These are phyloP conservation scores for Globisporangium polare DNA, from an alignment of 352 stramenopile genomes.

Conservation along the genomic window DNA sequence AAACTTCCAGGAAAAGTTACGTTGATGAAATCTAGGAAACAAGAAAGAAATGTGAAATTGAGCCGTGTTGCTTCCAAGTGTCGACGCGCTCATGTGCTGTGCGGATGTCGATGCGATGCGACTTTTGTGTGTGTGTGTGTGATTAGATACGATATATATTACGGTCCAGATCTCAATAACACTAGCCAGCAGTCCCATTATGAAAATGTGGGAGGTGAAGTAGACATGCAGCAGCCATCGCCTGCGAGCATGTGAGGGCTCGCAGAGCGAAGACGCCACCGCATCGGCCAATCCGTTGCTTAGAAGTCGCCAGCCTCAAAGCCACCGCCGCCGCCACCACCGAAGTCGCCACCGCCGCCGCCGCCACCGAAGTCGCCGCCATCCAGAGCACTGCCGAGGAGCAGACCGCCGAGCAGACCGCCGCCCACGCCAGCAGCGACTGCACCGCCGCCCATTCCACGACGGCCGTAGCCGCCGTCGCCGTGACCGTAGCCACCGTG, in stretches of 20 bases:
- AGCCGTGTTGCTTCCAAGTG: too few species aligned
- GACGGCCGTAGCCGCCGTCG: conserved; percentile 19
- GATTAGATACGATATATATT: conserved; percentile 7
- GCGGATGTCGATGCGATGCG: too few species aligned
- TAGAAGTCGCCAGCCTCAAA: conserved; percentile 22
- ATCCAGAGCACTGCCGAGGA: conserved; percentile 36
- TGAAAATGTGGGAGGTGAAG: neutral
- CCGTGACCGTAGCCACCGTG: conserved; percentile 14
- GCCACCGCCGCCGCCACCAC: conserved; percentile 7
- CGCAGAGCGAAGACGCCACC: neutral
- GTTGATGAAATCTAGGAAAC: too few species aligned
- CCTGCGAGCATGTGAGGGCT: neutral
- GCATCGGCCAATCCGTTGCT: neutral
- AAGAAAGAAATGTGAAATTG: too few species aligned
- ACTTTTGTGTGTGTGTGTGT: neutral
- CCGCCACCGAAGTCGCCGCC: conserved; percentile 13
- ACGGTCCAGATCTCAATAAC: neutral
- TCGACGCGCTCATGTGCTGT: too few species aligned
- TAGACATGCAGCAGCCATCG: neutral
- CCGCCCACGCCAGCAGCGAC: conserved; percentile 36
- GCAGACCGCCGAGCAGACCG: conserved; percentile 31
- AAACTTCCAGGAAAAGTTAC: too few species aligned
- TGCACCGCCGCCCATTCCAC: conserved; percentile 30
- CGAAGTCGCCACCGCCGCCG: conserved; percentile 13
- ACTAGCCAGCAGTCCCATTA: neutral